A percentile compares a stretch with the other conserved stretches of the same genome.
Evolutionary conservation across 306 rosid genomes (phyloP).

Genomic region (Bauhinia variegata): DNA sequence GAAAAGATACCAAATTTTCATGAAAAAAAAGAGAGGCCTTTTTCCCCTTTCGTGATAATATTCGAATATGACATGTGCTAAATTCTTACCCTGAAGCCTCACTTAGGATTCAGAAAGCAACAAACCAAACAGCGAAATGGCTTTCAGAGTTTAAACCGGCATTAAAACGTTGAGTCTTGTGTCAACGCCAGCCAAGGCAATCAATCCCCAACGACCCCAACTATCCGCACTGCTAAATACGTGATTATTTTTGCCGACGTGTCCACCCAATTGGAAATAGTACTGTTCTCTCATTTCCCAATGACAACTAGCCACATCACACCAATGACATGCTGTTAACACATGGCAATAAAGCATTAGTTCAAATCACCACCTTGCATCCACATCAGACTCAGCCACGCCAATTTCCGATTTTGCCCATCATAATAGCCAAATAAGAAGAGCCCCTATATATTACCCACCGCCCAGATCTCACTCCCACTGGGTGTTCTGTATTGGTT

Average conservation of each 20-base stretch:
- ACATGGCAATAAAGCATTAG: background rate
- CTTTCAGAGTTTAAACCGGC: background rate
- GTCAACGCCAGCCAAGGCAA: too few species aligned
- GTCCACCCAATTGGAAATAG: conserved; percentile 19
- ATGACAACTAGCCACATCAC: conserved; percentile 39
- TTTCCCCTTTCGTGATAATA: too few species aligned
- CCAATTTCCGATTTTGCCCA: conserved; percentile 37
- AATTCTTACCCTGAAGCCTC: too few species aligned
- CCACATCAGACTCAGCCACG: conserved; percentile 14
- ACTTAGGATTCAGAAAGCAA: too few species aligned
- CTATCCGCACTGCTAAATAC: background rate
- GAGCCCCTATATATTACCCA: conserved; percentile 44
- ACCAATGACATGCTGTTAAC: conserved; percentile 36
- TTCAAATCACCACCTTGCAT: background rate
- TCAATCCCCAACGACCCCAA: too few species aligned
- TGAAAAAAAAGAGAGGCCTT: too few species aligned
- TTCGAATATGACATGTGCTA: too few species aligned
- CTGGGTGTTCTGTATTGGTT: conserved; percentile 28
- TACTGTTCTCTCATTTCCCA: conserved; percentile 26
- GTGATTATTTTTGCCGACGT: conserved; percentile 10
- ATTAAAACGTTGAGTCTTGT: background rate
- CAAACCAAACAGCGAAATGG: background rate
- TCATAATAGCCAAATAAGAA: background rate
- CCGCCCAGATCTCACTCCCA: too few species aligned
- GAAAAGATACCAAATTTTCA: too few species aligned